Evolutionary conservation across 352 stramenopile genomes (phyloP).

Genomic region (Globisporangium sylvaticum): DNA sequence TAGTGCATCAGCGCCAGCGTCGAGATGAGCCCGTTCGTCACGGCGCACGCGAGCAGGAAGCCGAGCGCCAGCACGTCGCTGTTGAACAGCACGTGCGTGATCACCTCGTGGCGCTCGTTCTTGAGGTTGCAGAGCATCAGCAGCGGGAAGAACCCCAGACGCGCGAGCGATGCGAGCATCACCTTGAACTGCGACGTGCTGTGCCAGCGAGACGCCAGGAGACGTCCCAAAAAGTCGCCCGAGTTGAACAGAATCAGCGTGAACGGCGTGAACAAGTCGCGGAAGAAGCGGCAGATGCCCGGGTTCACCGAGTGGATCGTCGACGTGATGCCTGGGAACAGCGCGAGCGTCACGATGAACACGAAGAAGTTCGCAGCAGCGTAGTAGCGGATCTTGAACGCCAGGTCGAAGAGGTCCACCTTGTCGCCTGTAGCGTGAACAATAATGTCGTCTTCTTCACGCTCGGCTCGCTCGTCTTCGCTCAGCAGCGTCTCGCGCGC

Average conservation of each 20-base stretch:
- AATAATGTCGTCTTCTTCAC: conserved; percentile 8
- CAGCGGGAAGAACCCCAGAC: conserved; percentile 56
- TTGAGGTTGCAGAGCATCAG: conserved; percentile 77
- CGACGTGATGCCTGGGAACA: conserved; percentile 78
- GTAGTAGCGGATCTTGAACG: conserved; percentile 63
- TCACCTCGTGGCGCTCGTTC: conserved; percentile 57
- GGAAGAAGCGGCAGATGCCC: conserved; percentile 39
- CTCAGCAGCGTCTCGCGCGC: conserved; percentile 38
- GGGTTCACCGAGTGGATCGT: conserved; percentile 57
- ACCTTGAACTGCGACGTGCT: conserved; percentile 33
- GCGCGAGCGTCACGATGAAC: conserved; percentile 68
- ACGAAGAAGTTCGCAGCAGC: conserved; percentile 61
- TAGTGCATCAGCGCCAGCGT: conserved; percentile 82
- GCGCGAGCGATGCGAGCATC: conserved; percentile 34
- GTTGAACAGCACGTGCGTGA: conserved; percentile 70
- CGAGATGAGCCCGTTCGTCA: conserved; percentile 69
- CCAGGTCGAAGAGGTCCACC: conserved; percentile 45
- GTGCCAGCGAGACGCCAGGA: conserved; percentile 35
- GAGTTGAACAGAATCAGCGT: conserved; percentile 78
- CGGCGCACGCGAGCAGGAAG: conserved; percentile 53
- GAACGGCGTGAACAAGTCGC: conserved; percentile 71
- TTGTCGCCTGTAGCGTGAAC: conserved; percentile 13
- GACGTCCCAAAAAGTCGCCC: conserved; percentile 63
- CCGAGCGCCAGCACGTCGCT: conserved; percentile 61
- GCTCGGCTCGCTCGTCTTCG: conserved; percentile 14